Evolutionary conservation across 1,284 basidiomycete genomes (phyloP), one percentile per base, ranked within the genome.

Genomic region (Rhodotorula sp.): DNA sequence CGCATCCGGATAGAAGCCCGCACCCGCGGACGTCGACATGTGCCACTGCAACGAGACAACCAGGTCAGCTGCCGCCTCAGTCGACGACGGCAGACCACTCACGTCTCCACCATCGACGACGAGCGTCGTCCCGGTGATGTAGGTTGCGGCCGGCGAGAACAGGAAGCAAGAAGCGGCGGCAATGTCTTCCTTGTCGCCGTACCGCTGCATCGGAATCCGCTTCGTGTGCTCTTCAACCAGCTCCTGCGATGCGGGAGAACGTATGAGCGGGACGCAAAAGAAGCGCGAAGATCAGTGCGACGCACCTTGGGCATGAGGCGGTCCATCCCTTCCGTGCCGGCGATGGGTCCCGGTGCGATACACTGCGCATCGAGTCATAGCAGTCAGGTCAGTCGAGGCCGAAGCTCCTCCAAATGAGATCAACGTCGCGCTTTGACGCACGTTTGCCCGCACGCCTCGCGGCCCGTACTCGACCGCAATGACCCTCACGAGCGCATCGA

Each of bases 391-490:
- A 52, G 49, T 50, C 17, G 49, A 8, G 49, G 17, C 10, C 19
- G 34, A 4, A 34, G 12, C 3, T 10, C 2, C 50, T 52, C 25
- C 17, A 21, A 10, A n/a, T n/a, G 12, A 10, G 19, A 23, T 10
- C 10, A n/a, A 10, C 19, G 14, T 34, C 34, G 34, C 2, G 34
- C 34, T 34, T 34, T 5, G 45, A 63, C 63, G 49, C 48, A 96
- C 90, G 80, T 97, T 97, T 52, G 91, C 92, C 64, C 95, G 89
- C 49, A 98, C 89, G n/a, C 95, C 96, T 77, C 89, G 87, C 10
- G 94, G 95, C 3, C 93, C 95, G 83, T 97, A 92, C 82, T 97
- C 95, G 19, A 97, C 88, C 0, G 95, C 93, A 34, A 97, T 83
- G 4, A 92, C 92, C 14, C 53, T 84, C 67, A 89, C 91, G 8